phyloP scores from a whole-genome alignment of 495 filamentous ascomycete genomes.

The Tuber brumale region DNA sequence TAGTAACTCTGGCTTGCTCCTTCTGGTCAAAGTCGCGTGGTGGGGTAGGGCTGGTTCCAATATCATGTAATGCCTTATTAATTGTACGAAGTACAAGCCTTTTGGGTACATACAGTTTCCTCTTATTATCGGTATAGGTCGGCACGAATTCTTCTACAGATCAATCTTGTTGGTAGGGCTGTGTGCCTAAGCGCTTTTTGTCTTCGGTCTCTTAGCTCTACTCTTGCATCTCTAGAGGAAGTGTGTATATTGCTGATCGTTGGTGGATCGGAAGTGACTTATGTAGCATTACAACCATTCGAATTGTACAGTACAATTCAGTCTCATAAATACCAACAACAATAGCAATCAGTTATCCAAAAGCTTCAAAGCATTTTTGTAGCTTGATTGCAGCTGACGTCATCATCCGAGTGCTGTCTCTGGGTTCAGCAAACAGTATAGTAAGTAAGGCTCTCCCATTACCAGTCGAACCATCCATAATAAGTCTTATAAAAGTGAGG shows the following conservation, averaged over 20 bases:
- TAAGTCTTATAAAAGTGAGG: not conserved
- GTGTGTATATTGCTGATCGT: not conserved
- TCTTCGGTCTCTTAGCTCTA: not conserved
- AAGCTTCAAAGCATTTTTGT: not conserved
- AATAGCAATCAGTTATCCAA: not conserved
- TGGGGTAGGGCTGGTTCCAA: not conserved
- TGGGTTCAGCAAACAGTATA: not conserved
- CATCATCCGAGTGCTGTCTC: not conserved
- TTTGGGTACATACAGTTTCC: not conserved
- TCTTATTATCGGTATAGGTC: not conserved
- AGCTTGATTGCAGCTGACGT: not conserved
- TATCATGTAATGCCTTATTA: not conserved
- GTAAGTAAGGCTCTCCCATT: not conserved
- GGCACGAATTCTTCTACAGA: not conserved
- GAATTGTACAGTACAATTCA: not conserved
- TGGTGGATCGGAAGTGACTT: not conserved
- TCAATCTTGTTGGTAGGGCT: not conserved
- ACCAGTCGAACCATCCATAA: not conserved
- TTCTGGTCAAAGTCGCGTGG: not conserved
- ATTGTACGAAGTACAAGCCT: not conserved
- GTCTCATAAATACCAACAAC: not conserved
- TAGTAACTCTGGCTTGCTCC: not conserved
- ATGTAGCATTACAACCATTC: not conserved
- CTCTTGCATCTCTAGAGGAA: not conserved
- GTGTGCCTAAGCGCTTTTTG: not conserved